Evolutionary conservation across 2,329 filamentous ascomycete species (phyloP).

Genomic region (Phialemonium atrogriseum): DNA sequence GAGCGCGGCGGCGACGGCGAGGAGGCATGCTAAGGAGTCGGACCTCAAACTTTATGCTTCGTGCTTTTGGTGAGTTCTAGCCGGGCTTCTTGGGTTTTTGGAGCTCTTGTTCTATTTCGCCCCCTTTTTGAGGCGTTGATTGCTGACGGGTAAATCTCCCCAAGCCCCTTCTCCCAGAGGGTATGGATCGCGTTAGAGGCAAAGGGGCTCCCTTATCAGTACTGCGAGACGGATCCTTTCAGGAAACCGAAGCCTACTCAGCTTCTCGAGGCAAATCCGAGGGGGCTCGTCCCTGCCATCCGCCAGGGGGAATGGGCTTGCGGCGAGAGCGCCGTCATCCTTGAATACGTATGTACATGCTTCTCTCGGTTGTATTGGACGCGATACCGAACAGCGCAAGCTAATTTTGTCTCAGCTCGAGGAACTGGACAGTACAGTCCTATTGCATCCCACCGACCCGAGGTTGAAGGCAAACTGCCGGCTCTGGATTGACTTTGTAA

Average conservation of each 20-base stretch:
- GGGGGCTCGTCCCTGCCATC: slow-evolving; percentile 68
- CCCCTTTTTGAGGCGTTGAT: slow-evolving; percentile 10
- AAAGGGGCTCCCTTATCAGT: slow-evolving; percentile 73
- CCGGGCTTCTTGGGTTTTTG: too few species aligned
- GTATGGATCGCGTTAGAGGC: slow-evolving; percentile 84
- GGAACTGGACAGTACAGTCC: slow-evolving; percentile 53
- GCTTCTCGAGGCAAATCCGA: slow-evolving; percentile 67
- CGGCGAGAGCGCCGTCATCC: slow-evolving; percentile 71
- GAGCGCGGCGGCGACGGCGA: slow-evolving; percentile 34
- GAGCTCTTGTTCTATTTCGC: slow-evolving; percentile 4
- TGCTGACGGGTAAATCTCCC: slow-evolving; percentile 8
- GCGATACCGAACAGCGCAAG: too few species aligned
- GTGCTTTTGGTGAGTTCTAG: slow-evolving; percentile 75
- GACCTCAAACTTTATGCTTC: slow-evolving; percentile 72
- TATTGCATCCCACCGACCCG: slow-evolving; percentile 57
- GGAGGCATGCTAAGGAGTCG: slow-evolving; percentile 60
- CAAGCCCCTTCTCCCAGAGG: slow-evolving; percentile 73
- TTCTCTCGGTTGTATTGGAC: slow-evolving; percentile 5
- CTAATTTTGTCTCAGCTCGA: slow-evolving; percentile 48
- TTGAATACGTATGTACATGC: slow-evolving; percentile 65
- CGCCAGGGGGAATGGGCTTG: slow-evolving; percentile 74
- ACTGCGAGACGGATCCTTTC: slow-evolving; percentile 78
- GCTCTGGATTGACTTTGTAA: slow-evolving; percentile 73
- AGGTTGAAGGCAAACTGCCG: slow-evolving; percentile 65
- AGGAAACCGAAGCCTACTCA: slow-evolving; percentile 52